These are phyloP conservation scores for Amyloporia xantha DNA, from an alignment of 768 basidiomycete species.

Conservation along the genomic window DNA sequence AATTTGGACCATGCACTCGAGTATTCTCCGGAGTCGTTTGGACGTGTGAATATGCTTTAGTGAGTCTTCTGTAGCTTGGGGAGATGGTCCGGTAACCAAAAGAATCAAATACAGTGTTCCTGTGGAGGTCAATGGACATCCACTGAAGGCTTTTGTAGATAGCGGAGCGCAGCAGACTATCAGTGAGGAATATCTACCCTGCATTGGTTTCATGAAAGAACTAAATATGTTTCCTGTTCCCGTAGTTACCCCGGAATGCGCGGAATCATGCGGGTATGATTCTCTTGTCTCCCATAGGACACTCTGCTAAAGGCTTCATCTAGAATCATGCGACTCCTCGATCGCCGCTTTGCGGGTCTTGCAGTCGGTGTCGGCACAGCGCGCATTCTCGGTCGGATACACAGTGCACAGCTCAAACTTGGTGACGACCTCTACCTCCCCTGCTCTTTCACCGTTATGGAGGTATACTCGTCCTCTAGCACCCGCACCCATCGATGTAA, in stretches of 20 bases:
- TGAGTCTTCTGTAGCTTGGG: no score
- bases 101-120: constrained; percentile 80
- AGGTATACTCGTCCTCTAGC: constrained; percentile 39
- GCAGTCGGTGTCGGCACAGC: constrained; percentile 94
- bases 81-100: no score
- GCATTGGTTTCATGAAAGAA: no score
- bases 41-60: constrained; percentile 96
- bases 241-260: constrained; percentile 85
- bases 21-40: constrained; percentile 90
- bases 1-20: constrained; percentile 93
- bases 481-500: not conserved
- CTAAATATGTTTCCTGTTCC: no score
- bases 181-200: no score
- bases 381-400: constrained; percentile 88
- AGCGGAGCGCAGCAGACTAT: constrained; percentile 97
- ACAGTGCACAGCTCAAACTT: constrained; percentile 88
- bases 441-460: constrained; percentile 93
- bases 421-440: constrained; percentile 73
- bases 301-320: not conserved
- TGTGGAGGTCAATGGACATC: constrained; percentile 86
- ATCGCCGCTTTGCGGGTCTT: constrained; percentile 81
- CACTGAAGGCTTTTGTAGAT: constrained; percentile 95
- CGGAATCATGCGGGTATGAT: constrained; percentile 80
- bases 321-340: constrained; percentile 90
- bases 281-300: not conserved